Evolutionary conservation across 495 filamentous ascomycete species (phyloP).

Genomic region (Podospora anserina): DNA sequence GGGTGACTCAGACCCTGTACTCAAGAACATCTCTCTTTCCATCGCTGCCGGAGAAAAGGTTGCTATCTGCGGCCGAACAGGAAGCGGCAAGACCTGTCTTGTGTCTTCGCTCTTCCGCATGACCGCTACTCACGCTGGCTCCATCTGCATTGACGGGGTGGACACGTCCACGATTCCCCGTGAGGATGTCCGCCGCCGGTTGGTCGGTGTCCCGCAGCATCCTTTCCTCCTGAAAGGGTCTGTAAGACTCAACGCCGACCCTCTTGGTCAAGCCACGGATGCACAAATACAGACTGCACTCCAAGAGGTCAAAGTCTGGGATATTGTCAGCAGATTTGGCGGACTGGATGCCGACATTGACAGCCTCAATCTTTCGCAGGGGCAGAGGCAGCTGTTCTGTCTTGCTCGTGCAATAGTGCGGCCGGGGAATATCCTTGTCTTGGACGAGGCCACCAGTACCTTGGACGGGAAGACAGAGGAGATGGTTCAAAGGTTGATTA

Average conservation of each 20-base stretch:
- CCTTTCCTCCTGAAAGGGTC: constrained; percentile 43
- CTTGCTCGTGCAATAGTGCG: constrained; percentile 58
- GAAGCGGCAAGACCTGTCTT: constrained; percentile 43
- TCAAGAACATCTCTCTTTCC: constrained; percentile 35
- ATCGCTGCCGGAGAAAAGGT: constrained; percentile 41
- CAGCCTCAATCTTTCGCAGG: constrained; percentile 31
- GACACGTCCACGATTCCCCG: constrained; percentile 35
- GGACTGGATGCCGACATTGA: constrained; percentile 41
- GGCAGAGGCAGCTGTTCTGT: constrained; percentile 61
- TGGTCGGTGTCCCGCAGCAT: constrained; percentile 48
- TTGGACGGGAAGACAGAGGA: constrained; percentile 35
- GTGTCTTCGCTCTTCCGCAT: constrained; percentile 39
- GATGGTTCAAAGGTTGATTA: constrained; percentile 29
- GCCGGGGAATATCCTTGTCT: constrained; percentile 25
- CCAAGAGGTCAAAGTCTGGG: constrained; percentile 38
- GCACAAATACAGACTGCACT: constrained; percentile 38
- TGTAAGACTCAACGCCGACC: constrained; percentile 48
- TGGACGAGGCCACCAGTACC: constrained; percentile 36
- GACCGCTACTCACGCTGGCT: constrained; percentile 29
- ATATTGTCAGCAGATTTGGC: constrained; percentile 37
- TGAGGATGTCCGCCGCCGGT: constrained; percentile 31
- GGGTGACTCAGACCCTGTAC: constrained; percentile 24
- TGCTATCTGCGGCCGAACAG: constrained; percentile 35
- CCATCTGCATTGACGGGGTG: constrained; percentile 38
- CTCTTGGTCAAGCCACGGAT: constrained; percentile 36